Percentiles rank a stretch among this genome's conserved stretches.
phyloP scores from a whole-genome alignment of 2,329 filamentous ascomycete species.

The Trematosphaeria pertusa region DNA sequence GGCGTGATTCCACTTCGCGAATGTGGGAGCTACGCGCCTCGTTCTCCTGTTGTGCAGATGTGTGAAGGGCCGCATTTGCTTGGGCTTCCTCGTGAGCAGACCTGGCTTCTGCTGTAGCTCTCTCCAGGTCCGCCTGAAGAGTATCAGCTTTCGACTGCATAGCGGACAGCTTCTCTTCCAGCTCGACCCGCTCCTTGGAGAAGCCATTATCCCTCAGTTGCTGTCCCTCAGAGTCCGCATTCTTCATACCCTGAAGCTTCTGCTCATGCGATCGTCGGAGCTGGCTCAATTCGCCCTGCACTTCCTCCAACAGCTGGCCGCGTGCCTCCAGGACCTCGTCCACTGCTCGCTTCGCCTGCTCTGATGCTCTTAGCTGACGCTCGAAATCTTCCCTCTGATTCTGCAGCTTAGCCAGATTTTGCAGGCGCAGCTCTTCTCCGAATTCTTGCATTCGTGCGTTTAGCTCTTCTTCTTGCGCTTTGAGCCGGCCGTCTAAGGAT shows the following conservation, averaged over 20 bases:
- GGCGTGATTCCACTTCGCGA: constrained; percentile 29
- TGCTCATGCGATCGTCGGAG: constrained; percentile 19
- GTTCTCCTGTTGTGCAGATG: constrained; percentile 13
- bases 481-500: constrained; percentile 19
- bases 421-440: constrained; percentile 34
- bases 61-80: constrained; percentile 15
- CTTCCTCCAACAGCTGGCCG: constrained; percentile 18
- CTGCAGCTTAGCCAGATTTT: constrained; percentile 33
- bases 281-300: constrained; percentile 24
- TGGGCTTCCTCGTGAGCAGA: constrained; percentile 32
- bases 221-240: constrained; percentile 5
- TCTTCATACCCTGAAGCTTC: constrained; percentile 14
- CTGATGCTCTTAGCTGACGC: constrained; percentile 20
- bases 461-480: constrained; percentile 29
- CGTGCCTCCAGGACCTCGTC: constrained; percentile 20
- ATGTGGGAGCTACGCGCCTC: constrained; percentile 20
- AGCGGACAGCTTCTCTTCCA: constrained; percentile 28
- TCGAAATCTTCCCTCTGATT: constrained; percentile 35
- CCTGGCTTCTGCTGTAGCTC: constrained; percentile 34
- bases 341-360: constrained; percentile 24
- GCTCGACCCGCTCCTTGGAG: constrained; percentile 13
- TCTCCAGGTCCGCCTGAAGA: constrained; percentile 34
- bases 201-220: constrained; percentile 5
- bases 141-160: constrained; percentile 34
- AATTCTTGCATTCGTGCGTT: constrained; percentile 32